Evolutionary conservation across 148 eudicot species (phyloP), one percentile per base, ranked within the genome.

Genomic region (Fagopyrum homotropicum): DNA sequence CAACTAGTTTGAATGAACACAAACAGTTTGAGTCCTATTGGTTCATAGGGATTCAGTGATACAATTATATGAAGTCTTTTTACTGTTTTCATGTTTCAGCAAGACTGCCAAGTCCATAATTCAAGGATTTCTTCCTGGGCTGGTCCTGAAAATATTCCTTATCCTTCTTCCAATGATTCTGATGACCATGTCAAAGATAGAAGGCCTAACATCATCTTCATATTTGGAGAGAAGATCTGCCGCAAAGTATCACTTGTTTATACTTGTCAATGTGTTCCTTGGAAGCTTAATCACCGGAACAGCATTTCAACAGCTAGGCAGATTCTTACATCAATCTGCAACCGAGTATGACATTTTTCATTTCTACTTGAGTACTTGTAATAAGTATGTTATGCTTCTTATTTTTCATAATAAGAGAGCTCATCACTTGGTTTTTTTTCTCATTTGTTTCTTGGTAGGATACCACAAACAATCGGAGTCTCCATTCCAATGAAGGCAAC

Each of bases 401-500:
- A 46, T 46, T 7, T 46, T 46, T 46, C 48, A 7, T 46, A 46
- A 51, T 9, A n/a, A n/a, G n/a, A n/a, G n/a, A n/a, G n/a, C n/a
- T n/a, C n/a, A n/a, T n/a, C n/a, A n/a, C 26, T 0, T 49, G 50
- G 50, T 48, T 48, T 48, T 5, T 5, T 48, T 48, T 48, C 50
- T 48, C 50, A 49, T 49, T 12, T 49, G 26, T 49, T 49, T 56
- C 29, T n/a, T 74, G 29, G 29, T 81, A 89, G 93, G 70, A 87
- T 89, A 75, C 93, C 93, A 2, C 82, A 11, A 79, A 89, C 90
- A 8, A 44, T 89, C 72, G 93, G 93, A 73, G 88, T 77, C 30
- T 82, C 93, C 44, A 89, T 89, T 72, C 93, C 93, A 56, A 80
- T 89, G 90, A 89, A 87, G 75, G 93, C 93, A 19, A 89, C 89